phyloP scores from a whole-genome alignment of 2,329 filamentous ascomycete species.

The Penicillium fuscoglaucum region DNA sequence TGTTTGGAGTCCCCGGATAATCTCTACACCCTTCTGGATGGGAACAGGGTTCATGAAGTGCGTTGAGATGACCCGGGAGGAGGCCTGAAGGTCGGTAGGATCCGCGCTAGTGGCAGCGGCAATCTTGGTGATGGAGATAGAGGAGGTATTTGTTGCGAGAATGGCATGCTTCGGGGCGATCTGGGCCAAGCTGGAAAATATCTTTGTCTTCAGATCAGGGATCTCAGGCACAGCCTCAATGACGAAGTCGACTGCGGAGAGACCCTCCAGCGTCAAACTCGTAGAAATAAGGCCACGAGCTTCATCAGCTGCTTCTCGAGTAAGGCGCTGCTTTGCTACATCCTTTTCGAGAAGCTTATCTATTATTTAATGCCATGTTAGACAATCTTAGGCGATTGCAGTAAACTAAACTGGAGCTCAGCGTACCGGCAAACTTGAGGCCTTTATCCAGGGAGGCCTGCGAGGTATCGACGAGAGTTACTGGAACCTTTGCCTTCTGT shows the following conservation, averaged over 20 bases:
- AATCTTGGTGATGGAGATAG: slow-evolving; percentile 94
- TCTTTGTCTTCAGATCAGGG: slow-evolving; percentile 78
- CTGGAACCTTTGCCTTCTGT: slow-evolving; percentile 76
- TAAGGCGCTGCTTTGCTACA: slow-evolving; percentile 81
- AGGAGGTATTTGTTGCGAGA: slow-evolving; percentile 97
- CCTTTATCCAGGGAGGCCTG: slow-evolving; percentile 86
- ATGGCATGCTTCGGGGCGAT: slow-evolving; percentile 83
- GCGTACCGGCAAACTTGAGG: slow-evolving; percentile 76
- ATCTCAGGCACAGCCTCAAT: slow-evolving; percentile 98
- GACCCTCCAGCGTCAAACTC: slow-evolving; percentile 71
- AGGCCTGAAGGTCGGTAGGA: slow-evolving; percentile 74
- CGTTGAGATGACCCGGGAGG: slow-evolving; percentile 87
- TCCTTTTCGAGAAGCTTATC: slow-evolving; percentile 94
- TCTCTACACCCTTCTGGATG: slow-evolving; percentile 94
- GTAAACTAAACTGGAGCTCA: background rate
- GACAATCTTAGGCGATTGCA: background rate
- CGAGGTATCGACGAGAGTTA: slow-evolving; percentile 81
- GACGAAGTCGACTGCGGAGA: slow-evolving; percentile 87
- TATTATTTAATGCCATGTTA: slow-evolving; percentile 36
- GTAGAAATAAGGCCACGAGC: slow-evolving; percentile 68
- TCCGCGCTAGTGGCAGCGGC: slow-evolving; percentile 80
- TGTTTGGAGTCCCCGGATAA: slow-evolving; percentile 92
- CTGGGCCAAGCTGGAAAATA: slow-evolving; percentile 79
- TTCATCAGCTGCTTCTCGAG: slow-evolving; percentile 74
- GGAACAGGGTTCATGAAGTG: slow-evolving; percentile 99